These are phyloP conservation scores for Eragrostis tef DNA, from an alignment of 202 grass and related monocot species.

Conservation along the genomic window DNA sequence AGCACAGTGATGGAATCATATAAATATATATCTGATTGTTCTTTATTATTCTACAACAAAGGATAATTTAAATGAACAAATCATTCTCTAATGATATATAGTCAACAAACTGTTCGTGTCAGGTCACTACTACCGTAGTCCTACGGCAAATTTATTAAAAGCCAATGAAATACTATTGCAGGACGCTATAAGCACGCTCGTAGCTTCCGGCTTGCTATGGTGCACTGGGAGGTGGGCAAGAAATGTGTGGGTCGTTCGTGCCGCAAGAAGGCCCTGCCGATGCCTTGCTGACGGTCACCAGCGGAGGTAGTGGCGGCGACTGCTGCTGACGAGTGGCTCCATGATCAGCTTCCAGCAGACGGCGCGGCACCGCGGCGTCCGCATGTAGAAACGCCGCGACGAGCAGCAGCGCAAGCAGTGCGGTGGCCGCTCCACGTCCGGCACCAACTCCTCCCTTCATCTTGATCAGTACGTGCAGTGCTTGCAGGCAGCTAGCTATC, in stretches of 20 bases:
- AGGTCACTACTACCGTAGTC: too few species aligned
- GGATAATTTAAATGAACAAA: background rate
- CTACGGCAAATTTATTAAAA: too few species aligned
- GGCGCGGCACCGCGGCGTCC: background rate
- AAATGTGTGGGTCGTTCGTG: background rate
- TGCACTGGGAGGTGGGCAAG: background rate
- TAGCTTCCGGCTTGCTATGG: background rate
- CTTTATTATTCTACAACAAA: background rate
- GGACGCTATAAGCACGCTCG: background rate
- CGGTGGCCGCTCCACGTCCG: too few species aligned
- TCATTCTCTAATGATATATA: too few species aligned
- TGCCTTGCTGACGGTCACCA: background rate
- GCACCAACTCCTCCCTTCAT: background rate
- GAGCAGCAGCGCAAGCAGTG: background rate
- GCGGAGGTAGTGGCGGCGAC: background rate
- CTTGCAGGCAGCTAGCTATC: background rate
- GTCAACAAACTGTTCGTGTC: background rate
- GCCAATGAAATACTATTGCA: background rate
- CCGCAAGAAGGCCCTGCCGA: background rate
- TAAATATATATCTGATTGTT: too few species aligned
- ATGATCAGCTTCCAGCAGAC: conserved; percentile 1
- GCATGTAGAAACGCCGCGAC: background rate
- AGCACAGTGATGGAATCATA: too few species aligned
- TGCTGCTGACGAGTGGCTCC: background rate
- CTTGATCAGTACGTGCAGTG: background rate